phyloP scores from a whole-genome alignment of 169 alveolate genomes.

The Cryptosporidium meleagridis region DNA sequence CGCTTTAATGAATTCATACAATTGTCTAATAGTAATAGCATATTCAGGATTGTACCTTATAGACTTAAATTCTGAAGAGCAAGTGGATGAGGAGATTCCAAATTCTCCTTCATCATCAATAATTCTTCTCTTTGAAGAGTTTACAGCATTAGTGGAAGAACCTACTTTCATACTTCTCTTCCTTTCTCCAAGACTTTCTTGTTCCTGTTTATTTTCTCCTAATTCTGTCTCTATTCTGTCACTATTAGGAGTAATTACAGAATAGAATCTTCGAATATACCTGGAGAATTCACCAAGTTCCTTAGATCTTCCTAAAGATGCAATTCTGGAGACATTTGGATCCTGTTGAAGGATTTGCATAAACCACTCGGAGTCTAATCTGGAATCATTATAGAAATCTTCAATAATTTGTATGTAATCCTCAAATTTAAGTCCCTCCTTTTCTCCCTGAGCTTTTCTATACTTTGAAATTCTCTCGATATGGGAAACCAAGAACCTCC shows the following conservation, averaged over 20 bases:
- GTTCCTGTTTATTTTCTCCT: not conserved
- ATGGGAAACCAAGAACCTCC: conserved; percentile 52
- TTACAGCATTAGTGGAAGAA: not conserved
- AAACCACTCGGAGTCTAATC: conserved; percentile 29
- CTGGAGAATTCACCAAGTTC: conserved; percentile 16
- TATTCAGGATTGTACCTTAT: conserved; percentile 62
- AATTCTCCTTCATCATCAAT: not conserved
- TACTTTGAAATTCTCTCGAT: conserved; percentile 66
- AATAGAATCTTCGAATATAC: conserved; percentile 46
- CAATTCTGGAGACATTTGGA: conserved; percentile 16
- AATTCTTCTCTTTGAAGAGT: conserved; percentile 11
- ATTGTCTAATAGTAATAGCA: conserved; percentile 83
- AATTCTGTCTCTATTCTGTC: not conserved
- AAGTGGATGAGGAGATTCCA: not conserved
- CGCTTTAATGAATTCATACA: conserved; percentile 85
- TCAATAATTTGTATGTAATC: conserved; percentile 36
- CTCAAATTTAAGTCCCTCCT: conserved; percentile 46
- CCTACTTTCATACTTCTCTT: conserved; percentile 34
- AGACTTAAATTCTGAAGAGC: not conserved
- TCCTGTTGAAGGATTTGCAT: not conserved
- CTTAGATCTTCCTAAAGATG: not conserved
- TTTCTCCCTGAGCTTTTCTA: conserved; percentile 68
- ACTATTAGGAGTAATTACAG: not conserved
- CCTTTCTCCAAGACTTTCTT: not conserved
- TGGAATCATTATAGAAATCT: conserved; percentile 11